These are phyloP conservation scores for Harringtonia lauricola DNA, from an alignment of 2,329 filamentous ascomycete species.

Conservation along the genomic window DNA sequence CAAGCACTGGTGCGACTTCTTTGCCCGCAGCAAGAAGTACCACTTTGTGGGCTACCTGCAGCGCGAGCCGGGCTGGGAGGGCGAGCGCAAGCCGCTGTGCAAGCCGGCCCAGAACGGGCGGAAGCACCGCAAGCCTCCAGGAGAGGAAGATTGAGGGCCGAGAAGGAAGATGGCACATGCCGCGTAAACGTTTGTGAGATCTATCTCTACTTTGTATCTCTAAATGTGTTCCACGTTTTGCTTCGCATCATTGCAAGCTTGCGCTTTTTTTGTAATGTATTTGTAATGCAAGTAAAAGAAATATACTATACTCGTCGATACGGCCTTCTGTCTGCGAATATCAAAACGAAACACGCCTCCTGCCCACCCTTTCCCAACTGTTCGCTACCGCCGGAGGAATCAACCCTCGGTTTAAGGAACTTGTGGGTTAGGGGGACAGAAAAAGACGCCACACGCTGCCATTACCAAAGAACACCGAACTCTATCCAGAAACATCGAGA, in stretches of 20 bases:
- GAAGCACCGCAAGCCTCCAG: constrained; percentile 47
- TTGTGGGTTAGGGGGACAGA: neutral
- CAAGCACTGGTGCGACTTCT: constrained; percentile 76
- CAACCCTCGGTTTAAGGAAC: no score
- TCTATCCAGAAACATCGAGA: neutral
- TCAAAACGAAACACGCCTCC: neutral
- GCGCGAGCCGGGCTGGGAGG: constrained; percentile 49
- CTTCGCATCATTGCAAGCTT: no score
- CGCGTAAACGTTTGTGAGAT: neutral
- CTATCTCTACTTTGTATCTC: no score
- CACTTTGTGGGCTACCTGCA: constrained; percentile 66
- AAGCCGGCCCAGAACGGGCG: constrained; percentile 52
- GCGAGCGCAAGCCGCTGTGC: constrained; percentile 55
- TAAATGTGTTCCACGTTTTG: no score
- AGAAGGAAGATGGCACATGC: neutral
- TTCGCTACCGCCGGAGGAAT: no score
- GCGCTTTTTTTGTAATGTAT: no score
- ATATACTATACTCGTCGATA: no score
- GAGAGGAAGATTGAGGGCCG: constrained; percentile 16
- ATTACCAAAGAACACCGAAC: neutral
- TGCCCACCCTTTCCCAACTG: no score
- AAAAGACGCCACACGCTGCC: neutral
- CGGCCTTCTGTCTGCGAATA: no score
- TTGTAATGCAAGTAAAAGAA: no score
- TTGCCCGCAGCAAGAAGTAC: constrained; percentile 71